phyloP scores from a whole-genome alignment of 1,284 basidiomycete genomes.

The Austroboletus rostrupii region DNA sequence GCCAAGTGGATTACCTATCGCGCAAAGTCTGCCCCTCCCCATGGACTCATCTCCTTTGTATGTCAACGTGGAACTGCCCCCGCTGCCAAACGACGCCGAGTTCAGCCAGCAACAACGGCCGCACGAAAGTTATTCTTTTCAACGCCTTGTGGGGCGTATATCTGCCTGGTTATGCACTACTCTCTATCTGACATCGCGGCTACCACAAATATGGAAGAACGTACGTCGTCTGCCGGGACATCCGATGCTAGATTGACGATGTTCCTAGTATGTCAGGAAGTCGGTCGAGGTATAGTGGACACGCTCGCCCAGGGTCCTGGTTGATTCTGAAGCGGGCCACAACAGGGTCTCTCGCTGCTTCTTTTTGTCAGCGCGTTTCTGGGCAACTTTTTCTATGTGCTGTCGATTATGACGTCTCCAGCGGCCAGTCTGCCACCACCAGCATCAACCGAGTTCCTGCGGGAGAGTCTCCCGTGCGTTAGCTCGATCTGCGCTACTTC shows the following conservation, averaged over 20 bases:
- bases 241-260: conserved; percentile 2
- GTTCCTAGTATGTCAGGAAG: conserved; percentile 74
- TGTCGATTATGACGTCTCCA: conserved; percentile 74
- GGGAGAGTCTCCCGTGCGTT: conserved; percentile 73
- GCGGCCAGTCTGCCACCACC: conserved; percentile 50
- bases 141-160: conserved; percentile 77
- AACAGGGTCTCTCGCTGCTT: conserved; percentile 83
- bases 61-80: conserved; percentile 23
- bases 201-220: conserved; percentile 97
- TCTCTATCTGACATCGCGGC: conserved; percentile 83
- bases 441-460: conserved; percentile 55
- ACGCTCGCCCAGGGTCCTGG: not conserved
- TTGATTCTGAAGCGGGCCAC: conserved; percentile 9
- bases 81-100: conserved; percentile 6
- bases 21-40: not conserved
- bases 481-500: not conserved
- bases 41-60: not conserved
- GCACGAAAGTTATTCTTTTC: conserved; percentile 35
- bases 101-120: conserved; percentile 26
- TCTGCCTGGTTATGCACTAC: conserved; percentile 92
- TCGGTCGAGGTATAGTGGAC: conserved; percentile 69
- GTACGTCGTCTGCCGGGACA: conserved; percentile 48
- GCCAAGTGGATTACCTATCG: conserved; percentile 7
- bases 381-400: conserved; percentile 87
- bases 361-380: conserved; percentile 90